These are phyloP conservation scores for Penicillium salamii DNA, from an alignment of 495 filamentous ascomycete species.

Conservation along the genomic window DNA sequence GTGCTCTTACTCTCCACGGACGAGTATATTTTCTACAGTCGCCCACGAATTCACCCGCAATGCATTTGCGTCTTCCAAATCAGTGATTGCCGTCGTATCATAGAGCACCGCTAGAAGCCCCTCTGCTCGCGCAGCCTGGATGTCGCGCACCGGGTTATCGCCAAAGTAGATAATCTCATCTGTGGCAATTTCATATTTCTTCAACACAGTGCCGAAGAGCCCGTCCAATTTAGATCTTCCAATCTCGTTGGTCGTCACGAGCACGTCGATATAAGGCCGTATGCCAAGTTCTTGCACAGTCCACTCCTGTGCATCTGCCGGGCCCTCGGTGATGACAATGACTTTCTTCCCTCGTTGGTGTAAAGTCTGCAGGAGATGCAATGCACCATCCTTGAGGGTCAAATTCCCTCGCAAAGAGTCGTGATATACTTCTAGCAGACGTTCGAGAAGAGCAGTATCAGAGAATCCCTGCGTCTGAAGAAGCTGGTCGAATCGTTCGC, in stretches of 20 bases:
- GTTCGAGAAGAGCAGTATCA: background rate
- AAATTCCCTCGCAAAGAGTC: conserved; percentile 16
- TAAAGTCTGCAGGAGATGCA: conserved; percentile 20
- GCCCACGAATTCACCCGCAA: conserved; percentile 19
- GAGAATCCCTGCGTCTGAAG: conserved; percentile 17
- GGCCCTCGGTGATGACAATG: conserved; percentile 36
- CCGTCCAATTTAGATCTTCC: conserved; percentile 34
- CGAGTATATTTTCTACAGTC: conserved; percentile 13
- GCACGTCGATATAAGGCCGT: conserved; percentile 27
- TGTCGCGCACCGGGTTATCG: conserved; percentile 31
- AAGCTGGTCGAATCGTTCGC: conserved; percentile 31
- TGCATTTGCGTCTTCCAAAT: conserved; percentile 9
- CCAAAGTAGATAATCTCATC: conserved; percentile 33
- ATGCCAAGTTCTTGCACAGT: conserved; percentile 31
- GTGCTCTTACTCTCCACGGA: conserved; percentile 1
- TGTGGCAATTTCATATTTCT: conserved; percentile 21
- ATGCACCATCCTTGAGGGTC: conserved; percentile 23
- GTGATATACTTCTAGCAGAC: conserved; percentile 25
- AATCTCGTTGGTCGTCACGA: conserved; percentile 35
- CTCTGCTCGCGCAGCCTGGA: conserved; percentile 18
- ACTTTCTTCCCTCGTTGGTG: conserved; percentile 27
- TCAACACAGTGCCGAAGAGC: conserved; percentile 29
- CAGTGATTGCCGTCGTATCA: conserved; percentile 27
- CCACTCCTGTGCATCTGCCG: conserved; percentile 40
- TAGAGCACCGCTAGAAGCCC: conserved; percentile 34